phyloP scores from a whole-genome alignment of 208 protist species.

The Wallacemonas collosoma region DNA sequence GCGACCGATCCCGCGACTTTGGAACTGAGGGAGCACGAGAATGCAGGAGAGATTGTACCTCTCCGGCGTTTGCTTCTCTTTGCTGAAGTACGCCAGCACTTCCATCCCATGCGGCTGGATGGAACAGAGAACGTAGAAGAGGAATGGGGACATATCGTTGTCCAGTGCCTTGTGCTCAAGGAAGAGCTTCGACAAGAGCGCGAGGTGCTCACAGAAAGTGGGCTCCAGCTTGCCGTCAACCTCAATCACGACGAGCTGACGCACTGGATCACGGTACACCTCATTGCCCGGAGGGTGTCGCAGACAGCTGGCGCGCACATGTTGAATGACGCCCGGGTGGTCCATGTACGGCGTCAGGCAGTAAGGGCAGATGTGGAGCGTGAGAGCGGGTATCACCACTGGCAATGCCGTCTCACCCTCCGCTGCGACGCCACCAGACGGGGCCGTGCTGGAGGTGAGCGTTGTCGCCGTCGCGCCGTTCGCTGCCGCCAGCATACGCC shows the following conservation, averaged over 20 bases:
- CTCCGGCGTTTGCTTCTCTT: constrained; percentile 96
- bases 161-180: constrained; percentile 99
- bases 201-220: constrained; percentile 98
- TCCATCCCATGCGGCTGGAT: constrained; percentile 93
- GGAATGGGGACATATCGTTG: constrained; percentile 99
- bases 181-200: constrained; percentile 99
- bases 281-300: constrained; percentile 92
- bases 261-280: constrained; percentile 86
- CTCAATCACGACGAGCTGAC: constrained; percentile 95
- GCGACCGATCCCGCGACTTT: constrained; percentile 97
- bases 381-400: constrained; percentile 50
- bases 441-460: constrained; percentile 20
- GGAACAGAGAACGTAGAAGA: constrained; percentile 98
- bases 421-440: constrained; percentile 9
- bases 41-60: constrained; percentile 99
- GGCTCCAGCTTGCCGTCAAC: constrained; percentile 96
- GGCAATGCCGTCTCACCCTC: constrained; percentile 12
- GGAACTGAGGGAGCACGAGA: constrained; percentile 96
- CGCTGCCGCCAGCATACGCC: constrained; percentile 50
- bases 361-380: constrained; percentile 98
- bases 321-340: constrained; percentile 75
- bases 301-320: constrained; percentile 82
- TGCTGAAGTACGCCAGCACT: constrained; percentile 99
- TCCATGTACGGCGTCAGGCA: constrained; percentile 96
- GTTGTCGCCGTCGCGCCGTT: constrained; percentile 45